Base-by-base conservation (phyloP, 2,329 filamentous ascomycete genomes). In the Aureobasidium mangrovei region DNA sequence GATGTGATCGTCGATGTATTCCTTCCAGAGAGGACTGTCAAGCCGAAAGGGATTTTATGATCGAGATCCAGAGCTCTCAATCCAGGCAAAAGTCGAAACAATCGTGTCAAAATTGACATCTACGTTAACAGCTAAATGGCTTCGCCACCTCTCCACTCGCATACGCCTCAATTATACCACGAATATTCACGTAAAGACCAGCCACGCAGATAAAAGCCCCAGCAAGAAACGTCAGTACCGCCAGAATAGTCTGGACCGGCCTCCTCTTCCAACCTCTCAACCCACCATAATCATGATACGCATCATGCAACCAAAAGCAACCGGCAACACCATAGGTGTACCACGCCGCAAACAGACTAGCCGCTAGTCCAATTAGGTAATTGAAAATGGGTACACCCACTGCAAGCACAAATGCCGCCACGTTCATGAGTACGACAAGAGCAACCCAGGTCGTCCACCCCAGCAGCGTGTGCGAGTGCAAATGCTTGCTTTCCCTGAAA, bases 371-470 rank as follows among this genome's bases (percentile, higher is more conserved):
- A 29, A 79, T 72, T 8, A 80, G 63, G 54, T 79, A 78, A 56
- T 74, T 76, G 65, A 80, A 79, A 26, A 78, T 74, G 1, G 77
- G 77, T 29, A 80, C 75, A 3, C 75, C 74, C 1, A 76, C 71
- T 0, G 72, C 72, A 8, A 74, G 59, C 5, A 74, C 60, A 57
- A 70, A 72, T 0, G 76, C 73, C 2, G 71, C 67, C 1, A 62
- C 70, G 47, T 77, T 78, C 56, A 73, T 69, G 5, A 77, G 38
- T 2, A 78, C 33, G 4, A 78, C 69, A 6, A 80, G 63, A 0
- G 69, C 51, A 2, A 70, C 63, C 78, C 78, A 80, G 0, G 69
- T 67, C 0, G 63, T 61, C 74, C 75, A 79, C 2, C 74, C 76
- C 3, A 72, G 52, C 1, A 69, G 18, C 0, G 74, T 77, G 56